Evolutionary conservation across 2,329 filamentous ascomycete genomes (phyloP), one percentile per base, ranked within the genome.

Genomic region (Raffaelea albimanens): DNA sequence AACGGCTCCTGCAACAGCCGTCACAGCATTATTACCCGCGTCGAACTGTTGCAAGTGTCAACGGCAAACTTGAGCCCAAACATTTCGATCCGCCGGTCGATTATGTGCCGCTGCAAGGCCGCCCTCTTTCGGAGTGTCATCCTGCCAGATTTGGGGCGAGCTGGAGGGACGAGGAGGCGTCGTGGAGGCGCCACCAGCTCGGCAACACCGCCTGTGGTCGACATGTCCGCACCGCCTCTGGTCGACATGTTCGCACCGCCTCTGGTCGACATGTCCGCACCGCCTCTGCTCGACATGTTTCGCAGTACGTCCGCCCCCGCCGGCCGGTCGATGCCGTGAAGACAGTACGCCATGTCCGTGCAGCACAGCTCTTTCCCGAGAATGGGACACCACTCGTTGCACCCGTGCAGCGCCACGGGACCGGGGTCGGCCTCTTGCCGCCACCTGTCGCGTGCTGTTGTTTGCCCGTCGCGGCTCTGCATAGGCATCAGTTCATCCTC

Each of bases 31-130:
- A 44, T 29, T 25, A 47, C 43, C 21, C 31, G 43, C 9, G 39
- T 8, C 5, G 40, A 23, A 3, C 45, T 45, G 14, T 23, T 13
- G 18, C 48, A 50, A 4, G 25, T 18, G 39, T 50, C 48, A 13
- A 50, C 45, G n/a, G 31, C 40, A 40, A 50, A 47, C 5, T 31
- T 42, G 19, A 50, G 45, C n/a, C 48, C 48, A 21, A 29, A 21
- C 7, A 47, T 3, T 3, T 39, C 38, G n/a, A 45, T 41, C 2
- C 23, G n/a, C 2, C 20, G 34, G 14, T 29, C 19, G n/a, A 23
- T 8, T 1, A 34, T 5, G 22, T 45, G 43, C 7, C 25, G 25
- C 25, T 13, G 25, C 7, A 29, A 29, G 7, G 25, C 25, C 7
- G 25, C 25, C 25, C 13, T 29, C 25, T 29, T 29, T 29, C 25